These are phyloP conservation scores for Fomes fomentarius DNA, from an alignment of 1,284 basidiomycete species.

Conservation along the genomic window DNA sequence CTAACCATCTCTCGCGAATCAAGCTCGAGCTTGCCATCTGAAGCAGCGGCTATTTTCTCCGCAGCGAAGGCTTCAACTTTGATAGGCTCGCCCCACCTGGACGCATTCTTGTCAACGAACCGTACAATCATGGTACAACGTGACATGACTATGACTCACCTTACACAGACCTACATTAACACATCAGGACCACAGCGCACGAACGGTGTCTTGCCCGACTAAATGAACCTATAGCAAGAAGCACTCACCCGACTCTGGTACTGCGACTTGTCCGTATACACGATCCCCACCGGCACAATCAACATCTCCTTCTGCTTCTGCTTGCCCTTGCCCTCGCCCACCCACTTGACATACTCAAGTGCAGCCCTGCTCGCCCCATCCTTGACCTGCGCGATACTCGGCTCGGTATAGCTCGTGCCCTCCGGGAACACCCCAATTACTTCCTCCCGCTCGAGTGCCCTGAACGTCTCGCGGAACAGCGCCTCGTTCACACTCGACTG, in stretches of 20 bases:
- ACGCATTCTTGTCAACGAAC: too few species aligned
- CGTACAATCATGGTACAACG: too few species aligned
- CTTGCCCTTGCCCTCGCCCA: conserved; percentile 49
- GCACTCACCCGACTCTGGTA: conserved; percentile 79
- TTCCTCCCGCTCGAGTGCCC: conserved; percentile 80
- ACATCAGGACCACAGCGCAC: neutral
- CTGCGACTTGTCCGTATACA: conserved; percentile 92
- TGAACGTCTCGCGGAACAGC: conserved; percentile 88
- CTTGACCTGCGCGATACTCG: conserved; percentile 89
- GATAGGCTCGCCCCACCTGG: conserved; percentile 86
- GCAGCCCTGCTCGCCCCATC: conserved; percentile 95
- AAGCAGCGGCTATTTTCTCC: conserved; percentile 64
- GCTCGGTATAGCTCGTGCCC: conserved; percentile 89
- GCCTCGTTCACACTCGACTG: conserved; percentile 79
- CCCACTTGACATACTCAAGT: conserved; percentile 87
- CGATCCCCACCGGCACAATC: conserved; percentile 85
- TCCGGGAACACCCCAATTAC: conserved; percentile 95
- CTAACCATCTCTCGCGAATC: conserved; percentile 79
- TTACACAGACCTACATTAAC: conserved; percentile 17
- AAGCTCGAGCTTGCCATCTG: conserved; percentile 46
- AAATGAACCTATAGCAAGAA: neutral
- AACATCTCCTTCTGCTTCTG: conserved; percentile 32
- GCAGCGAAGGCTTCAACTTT: conserved; percentile 72
- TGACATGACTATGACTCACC: conserved; percentile 6
- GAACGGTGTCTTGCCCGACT: neutral